These are phyloP conservation scores for Stemphylium beticola DNA, from an alignment of 2,329 filamentous ascomycete species.

Conservation along the genomic window DNA sequence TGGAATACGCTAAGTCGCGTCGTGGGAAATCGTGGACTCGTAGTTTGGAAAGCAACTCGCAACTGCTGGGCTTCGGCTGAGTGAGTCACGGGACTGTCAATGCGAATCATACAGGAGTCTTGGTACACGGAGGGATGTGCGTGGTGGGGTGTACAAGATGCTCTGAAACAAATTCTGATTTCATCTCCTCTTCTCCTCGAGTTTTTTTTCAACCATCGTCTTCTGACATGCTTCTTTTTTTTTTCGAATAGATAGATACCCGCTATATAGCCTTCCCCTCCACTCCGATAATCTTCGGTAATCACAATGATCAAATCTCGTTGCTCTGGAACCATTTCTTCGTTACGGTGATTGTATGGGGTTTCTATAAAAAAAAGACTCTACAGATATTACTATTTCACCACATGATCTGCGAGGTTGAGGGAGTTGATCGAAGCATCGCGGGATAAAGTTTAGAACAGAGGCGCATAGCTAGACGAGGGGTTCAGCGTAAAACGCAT, in stretches of 20 bases:
- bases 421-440: no score
- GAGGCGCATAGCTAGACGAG: no score
- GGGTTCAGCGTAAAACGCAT: no score
- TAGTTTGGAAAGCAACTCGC: conserved; percentile 52
- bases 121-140: not conserved
- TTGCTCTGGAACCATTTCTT: not conserved
- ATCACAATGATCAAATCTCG: not conserved
- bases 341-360: no score
- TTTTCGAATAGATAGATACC: conserved; percentile 9
- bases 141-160: not conserved
- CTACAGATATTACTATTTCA: no score
- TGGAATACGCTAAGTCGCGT: conserved; percentile 73
- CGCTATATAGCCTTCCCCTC: not conserved
- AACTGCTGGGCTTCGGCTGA: conserved; percentile 41
- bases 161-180: not conserved
- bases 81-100: not conserved
- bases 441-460: no score
- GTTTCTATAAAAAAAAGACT: no score
- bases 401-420: no score
- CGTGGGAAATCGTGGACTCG: conserved; percentile 57
- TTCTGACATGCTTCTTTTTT: not conserved
- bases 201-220: no score
- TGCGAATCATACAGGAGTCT: not conserved
- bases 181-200: not conserved
- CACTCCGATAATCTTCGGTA: not conserved